Base-by-base conservation (phyloP, 345 rosid species). In the Geranium rotundifolium region DNA sequence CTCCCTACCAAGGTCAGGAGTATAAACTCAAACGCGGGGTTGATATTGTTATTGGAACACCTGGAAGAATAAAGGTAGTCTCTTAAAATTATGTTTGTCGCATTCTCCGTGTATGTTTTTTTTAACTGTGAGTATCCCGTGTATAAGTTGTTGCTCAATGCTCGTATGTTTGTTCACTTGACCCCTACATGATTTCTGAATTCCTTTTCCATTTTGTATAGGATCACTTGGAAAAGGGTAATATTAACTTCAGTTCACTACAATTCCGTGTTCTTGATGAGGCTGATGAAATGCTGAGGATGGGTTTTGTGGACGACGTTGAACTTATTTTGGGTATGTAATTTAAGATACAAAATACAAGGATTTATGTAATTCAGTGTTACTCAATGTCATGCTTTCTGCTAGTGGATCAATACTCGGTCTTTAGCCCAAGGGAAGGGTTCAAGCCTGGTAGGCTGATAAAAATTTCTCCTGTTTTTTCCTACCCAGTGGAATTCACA, bases 291-390 rank as follows among this genome's bases (percentile, higher is more conserved):
- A 95, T 95, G 99, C 71, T 95, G 70, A 82, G 88, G 69, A 88
- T 95, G 96, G 99, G 99, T 30, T 95, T 95, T 73, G 99, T 90
- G 64, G 99, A 90, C 30, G 96, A 88, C 77, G 96, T 95, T 58
- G 95, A 95, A 69, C 84, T 90, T 63, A 95, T 95, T 68, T 83
- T 95, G 64, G 91, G 99, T 90, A 71, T 66, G 72, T 67, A 13
- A 50, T 50, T 46, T 46, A 9, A 6, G 3, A 46, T 46, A 46
- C 52, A 46, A 9, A 9, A 46, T 46, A 46, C 15, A 46, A 7
- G 52, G 16, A 14, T 46, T 46, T 46, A 12, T 46, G 12, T 9
- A 46, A 46, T 46, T 14, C 15, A 46, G 15, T 9, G 15, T 46
- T 46, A 12, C 41, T 34, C 10, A 46, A 46, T 46, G 52, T 14